phyloP scores from a whole-genome alignment of 192 early-diverging fungal genomes.

The Diversispora epigaea region DNA sequence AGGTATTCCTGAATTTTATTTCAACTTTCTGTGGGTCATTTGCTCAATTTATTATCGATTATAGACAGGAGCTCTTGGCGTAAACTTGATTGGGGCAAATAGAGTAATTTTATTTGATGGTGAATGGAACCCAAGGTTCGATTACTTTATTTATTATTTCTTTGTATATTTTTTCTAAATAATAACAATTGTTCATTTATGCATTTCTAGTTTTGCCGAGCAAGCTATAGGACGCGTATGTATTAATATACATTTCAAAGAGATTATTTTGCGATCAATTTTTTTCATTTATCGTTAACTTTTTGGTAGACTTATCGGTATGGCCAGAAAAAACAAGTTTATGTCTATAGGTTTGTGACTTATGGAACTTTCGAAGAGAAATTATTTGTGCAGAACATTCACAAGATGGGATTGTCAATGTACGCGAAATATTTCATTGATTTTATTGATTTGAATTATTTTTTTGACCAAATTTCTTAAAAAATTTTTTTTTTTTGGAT shows the following conservation, averaged over 20 bases:
- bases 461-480: background rate
- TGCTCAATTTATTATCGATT: constrained; percentile 41
- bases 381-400: constrained; percentile 66
- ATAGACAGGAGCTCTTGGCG: constrained; percentile 3
- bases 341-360: constrained; percentile 65
- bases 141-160: background rate
- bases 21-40: background rate
- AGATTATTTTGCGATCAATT: background rate
- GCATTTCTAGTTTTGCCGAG: constrained; percentile 51
- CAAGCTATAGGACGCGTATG: constrained; percentile 68
- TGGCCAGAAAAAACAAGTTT: constrained; percentile 68
- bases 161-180: too few relatives aligned
- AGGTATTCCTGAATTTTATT: background rate
- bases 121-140: constrained; percentile 76
- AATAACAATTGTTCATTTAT: background rate
- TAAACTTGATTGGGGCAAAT: constrained; percentile 68
- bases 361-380: constrained; percentile 59
- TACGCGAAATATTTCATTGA: background rate
- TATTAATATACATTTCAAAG: background rate
- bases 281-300: background rate
- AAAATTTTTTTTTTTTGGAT: background rate
- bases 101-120: constrained; percentile 71
- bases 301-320: constrained; percentile 55
- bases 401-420: constrained; percentile 68
- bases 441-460: constrained; percentile 57